phyloP scores from a whole-genome alignment of 1,139 yeast genomes.

The Suhomyces terraborum region DNA sequence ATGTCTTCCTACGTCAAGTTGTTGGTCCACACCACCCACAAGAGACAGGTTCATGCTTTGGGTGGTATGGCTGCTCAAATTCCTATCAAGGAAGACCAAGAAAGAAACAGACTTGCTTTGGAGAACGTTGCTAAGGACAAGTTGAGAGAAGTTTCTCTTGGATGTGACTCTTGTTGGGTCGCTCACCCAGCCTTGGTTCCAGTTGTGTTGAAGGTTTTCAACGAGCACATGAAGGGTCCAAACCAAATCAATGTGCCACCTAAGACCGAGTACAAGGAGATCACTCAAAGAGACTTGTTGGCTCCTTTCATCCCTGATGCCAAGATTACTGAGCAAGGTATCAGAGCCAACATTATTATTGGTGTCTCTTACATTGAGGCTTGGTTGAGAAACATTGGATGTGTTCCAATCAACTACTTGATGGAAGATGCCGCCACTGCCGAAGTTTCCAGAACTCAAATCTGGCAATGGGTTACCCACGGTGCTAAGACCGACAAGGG shows the following conservation, averaged over 20 bases:
- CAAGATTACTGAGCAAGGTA: constrained; percentile 68
- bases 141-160: constrained; percentile 67
- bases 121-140: constrained; percentile 30
- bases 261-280: constrained; percentile 44
- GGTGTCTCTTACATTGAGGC: constrained; percentile 82
- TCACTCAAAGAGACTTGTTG: constrained; percentile 68
- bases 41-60: constrained; percentile 34
- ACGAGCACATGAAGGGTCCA: constrained; percentile 82
- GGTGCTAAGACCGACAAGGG: constrained; percentile 65
- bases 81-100: constrained; percentile 31
- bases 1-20: constrained; percentile 31
- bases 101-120: constrained; percentile 28
- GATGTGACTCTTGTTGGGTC: constrained; percentile 84
- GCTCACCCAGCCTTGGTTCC: constrained; percentile 81
- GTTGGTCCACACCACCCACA: constrained; percentile 31
- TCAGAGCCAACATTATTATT: constrained; percentile 68
- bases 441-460: constrained; percentile 79
- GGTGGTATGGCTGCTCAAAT: constrained; percentile 38
- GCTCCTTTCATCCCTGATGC: constrained; percentile 70
- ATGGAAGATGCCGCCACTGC: constrained; percentile 93
- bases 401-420: constrained; percentile 79
- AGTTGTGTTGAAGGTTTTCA: constrained; percentile 73
- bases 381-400: constrained; percentile 78
- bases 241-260: constrained; percentile 73
- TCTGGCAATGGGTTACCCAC: constrained; percentile 85